phyloP scores from a whole-genome alignment of 306 rosid genomes.

The Sicyos edulis region DNA sequence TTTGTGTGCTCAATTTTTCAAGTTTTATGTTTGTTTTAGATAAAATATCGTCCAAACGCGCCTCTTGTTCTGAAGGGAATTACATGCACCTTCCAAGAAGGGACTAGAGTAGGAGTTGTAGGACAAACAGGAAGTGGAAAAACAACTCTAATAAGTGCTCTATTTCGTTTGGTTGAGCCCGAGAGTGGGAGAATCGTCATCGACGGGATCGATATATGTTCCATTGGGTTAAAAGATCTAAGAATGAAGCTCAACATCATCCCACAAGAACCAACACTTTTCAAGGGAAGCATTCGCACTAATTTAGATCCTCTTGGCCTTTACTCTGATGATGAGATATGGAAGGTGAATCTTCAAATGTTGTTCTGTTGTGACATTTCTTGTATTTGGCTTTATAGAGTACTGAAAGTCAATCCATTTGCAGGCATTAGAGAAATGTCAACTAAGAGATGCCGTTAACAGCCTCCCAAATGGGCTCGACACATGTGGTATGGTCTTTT shows the following conservation, averaged over 20 bases:
- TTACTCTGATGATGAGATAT: conserved; percentile 66
- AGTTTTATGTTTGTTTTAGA: conserved; percentile 31
- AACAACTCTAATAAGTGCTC: conserved; percentile 69
- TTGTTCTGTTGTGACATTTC: neutral
- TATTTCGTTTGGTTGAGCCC: conserved; percentile 79
- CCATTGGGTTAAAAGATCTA: conserved; percentile 67
- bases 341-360: conserved; percentile 45
- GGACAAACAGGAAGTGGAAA: conserved; percentile 89
- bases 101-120: conserved; percentile 68
- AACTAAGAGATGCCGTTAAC: conserved; percentile 52
- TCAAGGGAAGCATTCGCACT: conserved; percentile 62
- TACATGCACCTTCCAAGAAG: conserved; percentile 58
- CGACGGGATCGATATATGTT: conserved; percentile 57
- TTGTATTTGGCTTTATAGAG: neutral
- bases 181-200: conserved; percentile 45
- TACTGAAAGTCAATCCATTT: neutral
- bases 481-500: conserved; percentile 37
- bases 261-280: conserved; percentile 85
- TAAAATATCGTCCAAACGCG: conserved; percentile 55
- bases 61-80: conserved; percentile 66
- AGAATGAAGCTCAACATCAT: conserved; percentile 68
- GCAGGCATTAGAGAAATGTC: conserved; percentile 70
- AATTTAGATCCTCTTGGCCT: conserved; percentile 77
- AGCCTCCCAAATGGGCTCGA: conserved; percentile 54
- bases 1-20: neutral